Evolutionary conservation across 148 eudicot genomes (phyloP), one percentile per base, ranked within the genome.

Genomic region (Nepenthes gracilis): DNA sequence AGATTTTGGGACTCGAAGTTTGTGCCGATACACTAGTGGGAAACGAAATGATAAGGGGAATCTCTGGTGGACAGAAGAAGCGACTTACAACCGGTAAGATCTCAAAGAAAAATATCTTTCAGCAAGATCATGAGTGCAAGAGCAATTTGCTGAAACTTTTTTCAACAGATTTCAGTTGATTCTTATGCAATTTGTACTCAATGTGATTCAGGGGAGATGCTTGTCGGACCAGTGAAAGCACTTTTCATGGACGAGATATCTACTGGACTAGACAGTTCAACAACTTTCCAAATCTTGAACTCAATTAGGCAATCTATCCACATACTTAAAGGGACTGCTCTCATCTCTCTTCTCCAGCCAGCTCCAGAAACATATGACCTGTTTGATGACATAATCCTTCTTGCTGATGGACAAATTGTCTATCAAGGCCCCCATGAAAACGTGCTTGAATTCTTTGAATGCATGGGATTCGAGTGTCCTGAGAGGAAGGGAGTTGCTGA

Each of bases 211-310:
- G 92, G 92, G 45, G 97, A 91, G 59, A 91, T 91, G 95, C 40
- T 91, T 67, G 97, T 91, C 60, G 97, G 97, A 54, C 96, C 95
- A 62, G 85, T 90, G 48, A 78, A 81, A 72, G 91, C 89, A 43
- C 78, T 87, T 47, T 87, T 87, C 33, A 91, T 91, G 97, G 97
- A 91, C 65, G 92, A 91, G 73, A 87, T 87, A 76, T 87, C 97
- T 10, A 85, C 92, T 55, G 96, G 97, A 58, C 70, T 91, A 66
- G 97, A 91, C 71, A 91, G 89, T 67, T 87, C 97, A 53, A 87
- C 97, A n/a, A 87, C 97, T 43, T 90, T 52, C 64, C 91, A 87
- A 65, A 90, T 90, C 55, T 81, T 90, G 23, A 90, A 90, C 58
- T 87, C 91, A 48, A 80, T 90, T 40, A 74, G 76, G 77, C 89